Percentiles rank a stretch among this genome's conserved stretches.
These are phyloP conservation scores for Berberis vulgaris DNA, from an alignment of 164 flowering plant genomes.

Conservation along the genomic window DNA sequence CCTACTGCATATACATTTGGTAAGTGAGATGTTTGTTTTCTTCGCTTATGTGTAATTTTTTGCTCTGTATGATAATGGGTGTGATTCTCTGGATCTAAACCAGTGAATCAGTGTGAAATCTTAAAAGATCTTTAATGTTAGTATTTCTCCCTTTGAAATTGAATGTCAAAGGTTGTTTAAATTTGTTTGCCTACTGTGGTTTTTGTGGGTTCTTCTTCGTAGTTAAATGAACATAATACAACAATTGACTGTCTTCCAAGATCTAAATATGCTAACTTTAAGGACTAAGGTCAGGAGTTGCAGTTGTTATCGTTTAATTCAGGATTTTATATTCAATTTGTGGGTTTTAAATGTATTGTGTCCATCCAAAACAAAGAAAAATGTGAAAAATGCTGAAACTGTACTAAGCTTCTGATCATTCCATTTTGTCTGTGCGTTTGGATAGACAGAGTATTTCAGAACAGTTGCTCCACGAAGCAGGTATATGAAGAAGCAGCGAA, in stretches of 20 bases:
- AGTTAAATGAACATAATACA: too few relatives aligned
- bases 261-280: too few relatives aligned
- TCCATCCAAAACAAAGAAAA: too few relatives aligned
- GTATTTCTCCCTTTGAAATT: background rate
- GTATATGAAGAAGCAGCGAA: conserved; percentile 81
- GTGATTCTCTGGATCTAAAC: background rate
- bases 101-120: background rate
- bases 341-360: too few relatives aligned
- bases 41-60: background rate
- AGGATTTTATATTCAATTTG: too few relatives aligned
- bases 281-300: too few relatives aligned
- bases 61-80: background rate
- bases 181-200: too few relatives aligned
- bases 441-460: conserved; percentile 73
- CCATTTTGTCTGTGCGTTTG: background rate
- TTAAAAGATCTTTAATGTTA: background rate
- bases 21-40: conserved; percentile 16
- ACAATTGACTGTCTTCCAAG: too few relatives aligned
- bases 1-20: conserved; percentile 89
- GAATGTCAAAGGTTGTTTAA: background rate
- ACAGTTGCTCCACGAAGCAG: conserved; percentile 43
- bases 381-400: too few relatives aligned
- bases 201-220: too few relatives aligned
- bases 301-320: too few relatives aligned
- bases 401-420: background rate